phyloP scores from a whole-genome alignment of 306 rosid species.

The Casuarina equisetifolia region DNA sequence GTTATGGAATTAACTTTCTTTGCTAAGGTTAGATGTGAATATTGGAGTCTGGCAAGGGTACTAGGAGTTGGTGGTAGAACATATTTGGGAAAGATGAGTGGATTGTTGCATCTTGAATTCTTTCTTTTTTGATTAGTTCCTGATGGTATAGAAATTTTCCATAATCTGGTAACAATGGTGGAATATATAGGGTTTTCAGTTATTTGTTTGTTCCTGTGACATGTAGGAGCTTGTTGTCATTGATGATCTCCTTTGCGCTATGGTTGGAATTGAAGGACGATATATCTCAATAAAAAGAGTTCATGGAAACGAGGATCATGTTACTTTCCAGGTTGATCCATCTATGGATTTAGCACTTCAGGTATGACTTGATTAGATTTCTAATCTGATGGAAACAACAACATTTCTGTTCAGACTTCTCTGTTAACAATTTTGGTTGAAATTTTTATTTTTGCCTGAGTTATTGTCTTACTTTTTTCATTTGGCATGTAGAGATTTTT shows the following conservation, averaged over 20 bases:
- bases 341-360: slow-evolving; percentile 97
- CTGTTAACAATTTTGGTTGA: background rate
- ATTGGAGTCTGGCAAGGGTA: background rate
- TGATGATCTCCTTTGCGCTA: slow-evolving; percentile 81
- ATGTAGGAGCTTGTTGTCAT: slow-evolving; percentile 89
- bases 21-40: background rate
- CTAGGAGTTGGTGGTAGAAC: background rate
- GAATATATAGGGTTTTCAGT: slow-evolving; percentile 7
- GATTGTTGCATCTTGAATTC: background rate
- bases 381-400: background rate
- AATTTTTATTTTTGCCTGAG: background rate
- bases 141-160: slow-evolving; percentile 12
- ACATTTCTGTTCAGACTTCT: background rate
- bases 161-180: background rate
- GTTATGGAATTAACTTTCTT: background rate
- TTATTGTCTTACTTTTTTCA: background rate
- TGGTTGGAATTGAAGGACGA: slow-evolving; percentile 91
- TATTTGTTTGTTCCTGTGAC: slow-evolving; percentile 24
- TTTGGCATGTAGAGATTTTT: background rate
- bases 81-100: background rate
- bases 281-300: slow-evolving; percentile 68
- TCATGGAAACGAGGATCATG: slow-evolving; percentile 57
- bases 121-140: background rate
- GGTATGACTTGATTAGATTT: slow-evolving; percentile 45
- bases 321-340: slow-evolving; percentile 65